Percentiles rank a stretch among this genome's conserved stretches.
phyloP scores from a whole-genome alignment of 2,329 filamentous ascomycete species.

The Grosmannia huntii region DNA sequence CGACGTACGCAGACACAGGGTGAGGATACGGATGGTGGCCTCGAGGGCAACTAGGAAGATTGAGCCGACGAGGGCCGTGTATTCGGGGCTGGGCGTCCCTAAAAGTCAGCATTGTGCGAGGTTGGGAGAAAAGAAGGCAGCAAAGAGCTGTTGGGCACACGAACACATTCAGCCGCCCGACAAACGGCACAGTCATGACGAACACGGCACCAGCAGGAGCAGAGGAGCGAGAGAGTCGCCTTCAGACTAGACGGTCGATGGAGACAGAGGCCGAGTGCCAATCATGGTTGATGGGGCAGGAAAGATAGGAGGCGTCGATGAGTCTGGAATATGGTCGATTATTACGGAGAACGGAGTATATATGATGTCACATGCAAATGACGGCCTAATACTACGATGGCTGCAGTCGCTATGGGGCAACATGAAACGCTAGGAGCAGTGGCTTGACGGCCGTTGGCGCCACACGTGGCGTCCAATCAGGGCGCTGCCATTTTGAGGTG shows the following conservation, averaged over 20 bases:
- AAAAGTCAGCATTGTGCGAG: neutral
- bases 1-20: slow-evolving; percentile 62
- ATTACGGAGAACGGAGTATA: neutral
- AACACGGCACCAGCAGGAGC: neutral
- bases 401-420: too few species aligned
- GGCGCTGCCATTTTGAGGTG: too few species aligned
- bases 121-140: neutral
- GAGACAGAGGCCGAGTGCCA: neutral
- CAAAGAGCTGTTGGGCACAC: slow-evolving; percentile 14
- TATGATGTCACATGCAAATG: neutral
- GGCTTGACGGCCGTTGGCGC: neutral
- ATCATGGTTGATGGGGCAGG: neutral
- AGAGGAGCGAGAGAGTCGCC: neutral
- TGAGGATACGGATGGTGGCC: slow-evolving; percentile 70
- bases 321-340: neutral
- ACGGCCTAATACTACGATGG: neutral
- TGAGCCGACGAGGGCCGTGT: slow-evolving; percentile 73
- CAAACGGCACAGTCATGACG: slow-evolving; percentile 37
- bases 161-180: slow-evolving; percentile 39
- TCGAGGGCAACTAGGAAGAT: slow-evolving; percentile 75
- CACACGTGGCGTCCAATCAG: neutral
- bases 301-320: neutral
- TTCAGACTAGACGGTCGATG: neutral
- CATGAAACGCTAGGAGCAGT: too few species aligned
- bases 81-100: slow-evolving; percentile 55